Conservation (phyloP, 495 filamentous ascomycete species). For the Hapsidospora chrysogenum region DNA sequence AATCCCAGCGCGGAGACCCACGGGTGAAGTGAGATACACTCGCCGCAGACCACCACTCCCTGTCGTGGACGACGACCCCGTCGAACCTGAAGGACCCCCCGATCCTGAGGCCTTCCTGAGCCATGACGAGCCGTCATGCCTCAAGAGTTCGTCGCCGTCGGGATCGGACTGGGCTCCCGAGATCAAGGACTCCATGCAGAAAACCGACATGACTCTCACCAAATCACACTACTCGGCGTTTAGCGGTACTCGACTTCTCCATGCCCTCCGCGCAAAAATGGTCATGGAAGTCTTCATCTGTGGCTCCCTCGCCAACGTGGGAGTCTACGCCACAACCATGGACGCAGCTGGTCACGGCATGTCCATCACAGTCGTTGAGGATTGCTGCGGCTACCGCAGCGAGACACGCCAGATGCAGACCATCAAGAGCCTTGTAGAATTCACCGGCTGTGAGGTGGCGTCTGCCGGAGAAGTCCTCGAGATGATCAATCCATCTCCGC, state of each 20-base stretch:
- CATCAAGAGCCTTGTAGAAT: slow-evolving; percentile 55
- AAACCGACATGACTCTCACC: slow-evolving; percentile 49
- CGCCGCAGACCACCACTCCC: slow-evolving; percentile 4
- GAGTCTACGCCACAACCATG: slow-evolving; percentile 80
- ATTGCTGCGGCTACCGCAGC: slow-evolving; percentile 75
- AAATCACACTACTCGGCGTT: slow-evolving; percentile 89
- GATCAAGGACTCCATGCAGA: slow-evolving; percentile 37
- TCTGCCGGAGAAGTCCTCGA: slow-evolving; percentile 41
- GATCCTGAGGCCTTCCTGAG: slow-evolving; percentile 16
- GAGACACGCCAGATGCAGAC: slow-evolving; percentile 58
- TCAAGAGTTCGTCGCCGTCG: slow-evolving; percentile 22
- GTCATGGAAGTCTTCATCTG: slow-evolving; percentile 88
- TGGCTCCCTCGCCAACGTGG: slow-evolving; percentile 75
- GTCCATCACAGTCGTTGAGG: slow-evolving; percentile 67
- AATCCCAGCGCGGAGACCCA: neutral
- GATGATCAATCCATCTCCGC: slow-evolving; percentile 4
- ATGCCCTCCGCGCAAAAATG: slow-evolving; percentile 54
- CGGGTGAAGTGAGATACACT: neutral
- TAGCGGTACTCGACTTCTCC: slow-evolving; percentile 48
- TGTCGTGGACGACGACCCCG: neutral
- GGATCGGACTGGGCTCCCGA: slow-evolving; percentile 48
- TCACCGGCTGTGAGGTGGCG: slow-evolving; percentile 54
- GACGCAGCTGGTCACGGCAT: slow-evolving; percentile 82
- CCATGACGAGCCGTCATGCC: neutral
- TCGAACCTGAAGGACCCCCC: slow-evolving; percentile 2